These are phyloP conservation scores for Rasamsonia emersonii DNA, from an alignment of 2,329 filamentous ascomycete species.

Conservation along the genomic window DNA sequence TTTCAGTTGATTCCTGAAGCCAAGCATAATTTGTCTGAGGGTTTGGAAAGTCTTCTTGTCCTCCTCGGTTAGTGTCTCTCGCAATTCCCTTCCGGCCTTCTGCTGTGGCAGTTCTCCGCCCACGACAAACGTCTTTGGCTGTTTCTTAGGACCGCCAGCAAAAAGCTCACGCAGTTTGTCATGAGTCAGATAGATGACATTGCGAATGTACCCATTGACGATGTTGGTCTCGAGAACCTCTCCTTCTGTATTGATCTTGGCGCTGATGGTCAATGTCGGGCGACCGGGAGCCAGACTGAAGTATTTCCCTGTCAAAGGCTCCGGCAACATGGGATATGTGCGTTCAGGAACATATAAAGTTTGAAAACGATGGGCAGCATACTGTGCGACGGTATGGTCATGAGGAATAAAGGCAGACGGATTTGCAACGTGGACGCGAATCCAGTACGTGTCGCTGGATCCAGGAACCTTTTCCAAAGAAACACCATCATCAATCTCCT, in stretches of 20 bases:
- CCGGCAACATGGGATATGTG: conserved; percentile 50
- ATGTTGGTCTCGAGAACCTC: conserved; percentile 48
- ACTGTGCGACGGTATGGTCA: conserved; percentile 43
- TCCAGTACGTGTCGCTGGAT: conserved; percentile 43
- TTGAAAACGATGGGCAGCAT: conserved; percentile 46
- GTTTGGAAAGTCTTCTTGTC: conserved; percentile 27
- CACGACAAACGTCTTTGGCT: conserved; percentile 18
- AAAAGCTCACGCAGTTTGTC: conserved; percentile 30
- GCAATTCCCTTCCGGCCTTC: conserved; percentile 14
- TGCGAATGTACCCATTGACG: conserved; percentile 44
- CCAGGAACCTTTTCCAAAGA: conserved; percentile 46
- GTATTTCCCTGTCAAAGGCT: conserved; percentile 37
- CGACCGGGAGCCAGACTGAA: conserved; percentile 47
- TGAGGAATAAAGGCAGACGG: conserved; percentile 53
- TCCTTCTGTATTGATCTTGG: conserved; percentile 44
- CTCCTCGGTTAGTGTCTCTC: conserved; percentile 22
- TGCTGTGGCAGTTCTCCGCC: conserved; percentile 21
- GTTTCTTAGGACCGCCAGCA: conserved; percentile 21
- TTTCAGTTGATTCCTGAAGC: conserved; percentile 26
- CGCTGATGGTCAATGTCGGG: conserved; percentile 55
- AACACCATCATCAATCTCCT: conserved; percentile 56
- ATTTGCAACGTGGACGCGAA: conserved; percentile 56
- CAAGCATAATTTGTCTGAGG: conserved; percentile 30
- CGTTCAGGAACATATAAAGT: conserved; percentile 48
- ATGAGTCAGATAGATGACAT: conserved; percentile 47